Percentiles rank a stretch among this genome's conserved stretches.
phyloP scores from a whole-genome alignment of 495 filamentous ascomycete genomes.

The Cudoniella acicularis region DNA sequence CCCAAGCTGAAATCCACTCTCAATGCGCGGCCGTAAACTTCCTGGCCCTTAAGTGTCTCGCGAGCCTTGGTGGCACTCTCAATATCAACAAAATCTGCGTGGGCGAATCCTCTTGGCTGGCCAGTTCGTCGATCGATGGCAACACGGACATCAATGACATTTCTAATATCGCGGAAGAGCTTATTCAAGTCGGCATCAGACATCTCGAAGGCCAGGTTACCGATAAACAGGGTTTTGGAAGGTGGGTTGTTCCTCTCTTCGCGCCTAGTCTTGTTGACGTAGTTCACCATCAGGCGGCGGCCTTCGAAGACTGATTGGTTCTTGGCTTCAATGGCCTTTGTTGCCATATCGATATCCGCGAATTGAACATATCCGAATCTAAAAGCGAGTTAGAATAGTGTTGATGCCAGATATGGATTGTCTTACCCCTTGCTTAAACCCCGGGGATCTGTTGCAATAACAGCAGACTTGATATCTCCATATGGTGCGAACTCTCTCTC shows the following conservation, averaged over 20 bases:
- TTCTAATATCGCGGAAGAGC: conserved; percentile 67
- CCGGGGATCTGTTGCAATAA: conserved; percentile 62
- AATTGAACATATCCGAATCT: conserved; percentile 68
- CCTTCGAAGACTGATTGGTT: conserved; percentile 75
- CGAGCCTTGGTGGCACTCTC: conserved; percentile 55
- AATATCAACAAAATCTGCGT: conserved; percentile 76
- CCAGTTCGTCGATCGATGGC: conserved; percentile 88
- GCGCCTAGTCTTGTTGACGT: conserved; percentile 18
- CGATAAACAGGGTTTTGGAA: conserved; percentile 73
- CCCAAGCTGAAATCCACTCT: conserved; percentile 56
- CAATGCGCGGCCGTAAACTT: conserved; percentile 63
- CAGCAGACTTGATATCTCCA: conserved; percentile 52
- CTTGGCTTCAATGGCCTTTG: conserved; percentile 58
- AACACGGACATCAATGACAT: conserved; percentile 78
- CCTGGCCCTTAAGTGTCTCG: conserved; percentile 51
- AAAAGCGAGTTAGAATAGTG: not conserved
- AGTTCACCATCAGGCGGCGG: conserved; percentile 64
- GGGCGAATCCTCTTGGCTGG: conserved; percentile 82
- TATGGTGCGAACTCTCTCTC: conserved; percentile 61
- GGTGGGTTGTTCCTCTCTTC: conserved; percentile 36
- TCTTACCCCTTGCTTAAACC: conserved; percentile 87
- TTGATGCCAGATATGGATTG: too few relatives aligned
- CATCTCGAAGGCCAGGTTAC: conserved; percentile 87
- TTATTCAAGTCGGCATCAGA: conserved; percentile 82
- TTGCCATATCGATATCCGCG: conserved; percentile 49